Percentiles rank a stretch among this genome's conserved stretches.
These are phyloP conservation scores for Nakaseomyces bracarensis DNA, from an alignment of 1,139 yeast genomes.

Conservation along the genomic window DNA sequence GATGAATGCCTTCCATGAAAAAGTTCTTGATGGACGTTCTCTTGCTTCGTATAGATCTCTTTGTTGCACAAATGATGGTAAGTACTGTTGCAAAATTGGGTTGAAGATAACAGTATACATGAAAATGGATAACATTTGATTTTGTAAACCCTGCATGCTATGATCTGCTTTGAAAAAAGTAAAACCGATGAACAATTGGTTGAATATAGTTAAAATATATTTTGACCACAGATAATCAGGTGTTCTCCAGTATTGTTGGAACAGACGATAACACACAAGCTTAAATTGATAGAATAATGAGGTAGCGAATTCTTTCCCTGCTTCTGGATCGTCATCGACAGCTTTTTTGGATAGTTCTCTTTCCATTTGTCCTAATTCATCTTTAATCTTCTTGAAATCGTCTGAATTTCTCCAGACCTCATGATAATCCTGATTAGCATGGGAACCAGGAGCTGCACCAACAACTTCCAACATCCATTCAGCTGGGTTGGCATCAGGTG, in stretches of 20 bases:
- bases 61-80: slow-evolving; percentile 63
- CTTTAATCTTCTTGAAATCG: slow-evolving; percentile 41
- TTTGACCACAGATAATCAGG: slow-evolving; percentile 54
- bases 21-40: slow-evolving; percentile 71
- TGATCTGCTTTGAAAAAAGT: slow-evolving; percentile 62
- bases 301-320: slow-evolving; percentile 30
- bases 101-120: slow-evolving; percentile 54
- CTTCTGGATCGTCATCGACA: slow-evolving; percentile 31
- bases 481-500: slow-evolving; percentile 65
- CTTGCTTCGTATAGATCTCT: slow-evolving; percentile 82
- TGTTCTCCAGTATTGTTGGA: slow-evolving; percentile 56
- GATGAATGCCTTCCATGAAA: slow-evolving; percentile 54
- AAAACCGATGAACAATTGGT: slow-evolving; percentile 63
- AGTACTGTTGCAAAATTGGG: slow-evolving; percentile 61
- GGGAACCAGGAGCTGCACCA: slow-evolving; percentile 75
- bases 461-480: slow-evolving; percentile 78
- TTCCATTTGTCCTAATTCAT: slow-evolving; percentile 41
- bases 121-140: slow-evolving; percentile 61
- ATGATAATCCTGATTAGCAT: slow-evolving; percentile 54
- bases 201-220: slow-evolving; percentile 38
- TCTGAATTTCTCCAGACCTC: slow-evolving; percentile 58
- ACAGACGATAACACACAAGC: slow-evolving; percentile 45
- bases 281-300: slow-evolving; percentile 41
- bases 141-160: slow-evolving; percentile 51
- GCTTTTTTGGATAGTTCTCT: slow-evolving; percentile 35